phyloP scores from a whole-genome alignment of 495 filamentous ascomycete species.

The Aspergillus diversus region DNA sequence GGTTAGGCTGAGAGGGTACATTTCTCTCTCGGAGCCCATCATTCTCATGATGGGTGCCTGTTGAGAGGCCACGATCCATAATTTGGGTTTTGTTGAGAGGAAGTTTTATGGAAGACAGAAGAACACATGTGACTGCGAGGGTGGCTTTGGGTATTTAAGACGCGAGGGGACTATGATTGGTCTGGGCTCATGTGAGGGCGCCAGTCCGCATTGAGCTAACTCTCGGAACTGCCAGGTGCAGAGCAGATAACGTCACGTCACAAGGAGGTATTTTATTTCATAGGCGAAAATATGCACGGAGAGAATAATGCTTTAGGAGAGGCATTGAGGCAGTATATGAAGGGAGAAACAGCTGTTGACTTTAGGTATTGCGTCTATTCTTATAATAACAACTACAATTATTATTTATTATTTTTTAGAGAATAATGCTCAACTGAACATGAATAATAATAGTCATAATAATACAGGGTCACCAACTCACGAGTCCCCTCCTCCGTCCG shows the following conservation, averaged over 20 bases:
- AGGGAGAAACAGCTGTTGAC: not conserved
- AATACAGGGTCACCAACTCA: not conserved
- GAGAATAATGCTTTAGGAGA: not conserved
- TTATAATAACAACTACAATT: not conserved
- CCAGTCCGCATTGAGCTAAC: constrained; percentile 17
- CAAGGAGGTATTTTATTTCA: constrained; percentile 7
- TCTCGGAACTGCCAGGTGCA: not conserved
- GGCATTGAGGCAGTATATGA: not conserved
- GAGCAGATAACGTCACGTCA: constrained; percentile 10
- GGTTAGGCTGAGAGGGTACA: constrained; percentile 35
- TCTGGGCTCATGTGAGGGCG: constrained; percentile 9
- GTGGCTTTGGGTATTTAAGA: constrained; percentile 20
- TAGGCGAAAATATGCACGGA: not conserved
- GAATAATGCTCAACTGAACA: not conserved
- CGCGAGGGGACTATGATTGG: constrained; percentile 23
- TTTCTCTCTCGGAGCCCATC: constrained; percentile 53
- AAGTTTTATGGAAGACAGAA: constrained; percentile 19
- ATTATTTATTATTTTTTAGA: not conserved
- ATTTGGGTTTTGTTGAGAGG: constrained; percentile 27
- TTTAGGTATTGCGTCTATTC: not conserved
- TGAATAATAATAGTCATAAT: not conserved
- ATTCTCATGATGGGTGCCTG: constrained; percentile 42
- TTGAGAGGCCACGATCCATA: constrained; percentile 51
- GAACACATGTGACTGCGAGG: constrained; percentile 37
- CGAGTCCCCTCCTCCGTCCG: not conserved